Conservation (phyloP, 2,329 filamentous ascomycete species). For the Metarhizium sp. region DNA sequence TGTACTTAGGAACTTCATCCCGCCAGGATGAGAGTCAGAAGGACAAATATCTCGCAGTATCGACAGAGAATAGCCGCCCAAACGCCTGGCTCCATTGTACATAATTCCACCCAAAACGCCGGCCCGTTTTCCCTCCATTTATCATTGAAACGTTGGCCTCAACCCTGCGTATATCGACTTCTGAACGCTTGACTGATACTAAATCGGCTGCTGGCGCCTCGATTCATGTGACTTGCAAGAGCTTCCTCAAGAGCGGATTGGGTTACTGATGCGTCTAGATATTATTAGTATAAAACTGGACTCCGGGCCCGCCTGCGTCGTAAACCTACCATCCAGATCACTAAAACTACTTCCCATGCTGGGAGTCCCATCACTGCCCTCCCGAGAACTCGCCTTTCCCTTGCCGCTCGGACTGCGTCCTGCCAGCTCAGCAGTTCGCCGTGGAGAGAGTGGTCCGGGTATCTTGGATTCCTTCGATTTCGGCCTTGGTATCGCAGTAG, state of each 20-base stretch:
- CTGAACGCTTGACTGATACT: conserved; percentile 60
- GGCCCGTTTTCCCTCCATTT: background rate
- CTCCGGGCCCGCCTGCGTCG: background rate
- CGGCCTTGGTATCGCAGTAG: conserved; percentile 24
- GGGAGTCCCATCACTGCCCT: conserved; percentile 63
- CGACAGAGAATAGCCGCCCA: background rate
- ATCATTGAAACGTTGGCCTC: conserved; percentile 13
- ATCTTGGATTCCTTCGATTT: conserved; percentile 23
- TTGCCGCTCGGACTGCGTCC: conserved; percentile 43
- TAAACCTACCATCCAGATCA: conserved; percentile 60
- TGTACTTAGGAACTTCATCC: too few relatives aligned
- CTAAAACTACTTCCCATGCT: conserved; percentile 83
- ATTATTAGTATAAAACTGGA: background rate
- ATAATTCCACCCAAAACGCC: background rate
- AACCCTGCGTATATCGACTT: conserved; percentile 45
- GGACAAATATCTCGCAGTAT: background rate
- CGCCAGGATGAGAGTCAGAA: too few relatives aligned
- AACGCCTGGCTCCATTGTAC: background rate
- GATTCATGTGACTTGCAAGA: conserved; percentile 45
- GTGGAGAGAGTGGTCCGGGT: conserved; percentile 45
- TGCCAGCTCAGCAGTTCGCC: conserved; percentile 48
- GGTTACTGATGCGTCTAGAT: conserved; percentile 64
- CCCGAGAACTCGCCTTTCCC: conserved; percentile 41
- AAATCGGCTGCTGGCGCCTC: conserved; percentile 37
- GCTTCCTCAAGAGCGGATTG: conserved; percentile 75